Base-by-base conservation (phyloP, 768 basidiomycete genomes). In the Kwoniella sp. region DNA sequence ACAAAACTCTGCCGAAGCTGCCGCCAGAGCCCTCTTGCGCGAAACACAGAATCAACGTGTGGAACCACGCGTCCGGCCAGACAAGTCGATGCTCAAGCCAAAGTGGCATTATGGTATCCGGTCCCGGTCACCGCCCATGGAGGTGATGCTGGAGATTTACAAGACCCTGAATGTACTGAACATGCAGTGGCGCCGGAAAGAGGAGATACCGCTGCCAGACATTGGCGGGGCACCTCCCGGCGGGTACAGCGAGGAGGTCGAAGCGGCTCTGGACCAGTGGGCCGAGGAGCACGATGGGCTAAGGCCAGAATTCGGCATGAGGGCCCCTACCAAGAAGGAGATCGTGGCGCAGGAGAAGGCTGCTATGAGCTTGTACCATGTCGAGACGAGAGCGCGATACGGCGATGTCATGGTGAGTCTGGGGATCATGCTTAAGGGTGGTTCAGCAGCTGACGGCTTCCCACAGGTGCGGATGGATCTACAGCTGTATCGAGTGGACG, bases 51-150 rank as follows among this genome's bases (percentile, higher is more conserved):
- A 22, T 15, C 25, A 38, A 39, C 33, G 48, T 6, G 48, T 53
- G 11, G 40, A 51, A 15, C 80, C 81, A 32, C 83, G 78, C 27
- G 73, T 80, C 26, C 80, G 79, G 32, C 42, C 50, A 20, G 59
- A 71, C 71, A 59, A 75, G 74, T 59, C 60, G 10, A 44, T 83
- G 29, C 63, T 85, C 55, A 83, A 86, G 56, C 87, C 87, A 14
- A 86, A 89, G 59, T 98, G 95, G 95, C 95, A 99, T 72, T 99
- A 96, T 67, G 95, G 95, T 7, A 98, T 99, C 33, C 81, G 95
- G 27, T 91, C 88, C 62, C 80, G 92, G 53, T 75, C 73, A 15
- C 89, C 91, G 27, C 95, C 92, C 19, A 93, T 98, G 88, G 95
- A 99, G 74, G 93, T 99, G 20, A 96, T 99, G 92, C 77, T 95